phyloP scores from a whole-genome alignment of 176 grass and related monocot genomes.

The Musa acuminata region DNA sequence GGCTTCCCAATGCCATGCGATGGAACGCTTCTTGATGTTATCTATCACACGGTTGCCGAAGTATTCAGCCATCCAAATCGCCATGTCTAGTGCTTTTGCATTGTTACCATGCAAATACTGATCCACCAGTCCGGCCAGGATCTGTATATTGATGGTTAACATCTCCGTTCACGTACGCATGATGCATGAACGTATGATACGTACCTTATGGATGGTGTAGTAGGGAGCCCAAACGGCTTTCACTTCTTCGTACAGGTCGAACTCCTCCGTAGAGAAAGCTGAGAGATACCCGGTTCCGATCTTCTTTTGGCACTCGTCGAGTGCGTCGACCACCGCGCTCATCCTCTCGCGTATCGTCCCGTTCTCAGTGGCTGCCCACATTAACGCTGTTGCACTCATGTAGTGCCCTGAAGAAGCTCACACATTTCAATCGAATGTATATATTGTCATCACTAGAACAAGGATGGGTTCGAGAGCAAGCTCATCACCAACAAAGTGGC shows the following conservation, averaged over 20 bases:
- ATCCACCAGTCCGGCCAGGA: slow-evolving; percentile 77
- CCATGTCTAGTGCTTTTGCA: slow-evolving; percentile 46
- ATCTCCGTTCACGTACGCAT: no score
- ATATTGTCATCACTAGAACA: background rate
- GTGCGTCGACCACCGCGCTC: slow-evolving; percentile 46
- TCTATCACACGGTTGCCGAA: slow-evolving; percentile 50
- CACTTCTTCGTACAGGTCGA: slow-evolving; percentile 76
- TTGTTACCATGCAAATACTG: slow-evolving; percentile 53
- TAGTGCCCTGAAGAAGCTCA: slow-evolving; percentile 47
- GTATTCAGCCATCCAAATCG: slow-evolving; percentile 70
- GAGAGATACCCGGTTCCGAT: slow-evolving; percentile 74
- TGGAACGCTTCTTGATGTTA: slow-evolving; percentile 47
- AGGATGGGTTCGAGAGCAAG: background rate
- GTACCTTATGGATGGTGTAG: slow-evolving; percentile 86
- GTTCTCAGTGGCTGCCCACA: slow-evolving; percentile 78
- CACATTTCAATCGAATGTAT: background rate
- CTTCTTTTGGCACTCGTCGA: slow-evolving; percentile 50
- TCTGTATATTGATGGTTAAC: slow-evolving; percentile 18
- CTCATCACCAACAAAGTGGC: slow-evolving; percentile 70
- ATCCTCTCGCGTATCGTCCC: slow-evolving; percentile 50
- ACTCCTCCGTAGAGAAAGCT: slow-evolving; percentile 68
- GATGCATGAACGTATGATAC: no score
- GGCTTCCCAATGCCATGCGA: slow-evolving; percentile 67
- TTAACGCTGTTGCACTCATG: slow-evolving; percentile 60
- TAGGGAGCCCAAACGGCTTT: slow-evolving; percentile 77